A percentile compares a stretch with the other conserved stretches of the same genome.
phyloP scores from a whole-genome alignment of 148 eudicot species.

The Euryodendron excelsum region DNA sequence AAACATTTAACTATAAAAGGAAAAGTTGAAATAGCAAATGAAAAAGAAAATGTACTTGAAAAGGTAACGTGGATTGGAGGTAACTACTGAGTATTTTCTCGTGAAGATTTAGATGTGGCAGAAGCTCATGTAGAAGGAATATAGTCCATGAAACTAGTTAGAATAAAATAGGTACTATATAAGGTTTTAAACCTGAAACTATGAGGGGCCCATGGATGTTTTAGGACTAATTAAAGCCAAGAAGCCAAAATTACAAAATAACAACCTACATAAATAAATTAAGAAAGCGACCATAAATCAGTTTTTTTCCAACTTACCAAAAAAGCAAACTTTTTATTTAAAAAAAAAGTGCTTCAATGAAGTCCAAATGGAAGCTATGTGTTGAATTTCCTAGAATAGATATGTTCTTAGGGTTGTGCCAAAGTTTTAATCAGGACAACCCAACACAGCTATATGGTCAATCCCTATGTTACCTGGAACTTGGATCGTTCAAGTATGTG shows the following conservation, averaged over 20 bases:
- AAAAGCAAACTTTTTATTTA: too few species aligned
- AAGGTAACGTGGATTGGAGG: too few species aligned
- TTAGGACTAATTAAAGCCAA: neutral
- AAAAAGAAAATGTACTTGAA: too few species aligned
- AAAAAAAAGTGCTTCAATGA: neutral
- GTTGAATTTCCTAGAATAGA: neutral
- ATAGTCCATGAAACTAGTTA: neutral
- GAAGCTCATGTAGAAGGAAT: neutral
- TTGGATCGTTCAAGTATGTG: too few species aligned
- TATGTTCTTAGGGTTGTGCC: neutral
- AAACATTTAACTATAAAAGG: neutral
- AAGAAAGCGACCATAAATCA: neutral
- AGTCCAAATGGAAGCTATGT: neutral
- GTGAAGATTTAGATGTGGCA: neutral
- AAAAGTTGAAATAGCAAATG: neutral
- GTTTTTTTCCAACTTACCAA: too few species aligned
- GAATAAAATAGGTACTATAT: neutral
- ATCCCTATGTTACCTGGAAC: too few species aligned
- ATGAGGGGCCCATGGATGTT: neutral
- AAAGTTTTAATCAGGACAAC: neutral
- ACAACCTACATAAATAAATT: neutral
- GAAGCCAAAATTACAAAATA: neutral
- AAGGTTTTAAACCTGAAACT: neutral
- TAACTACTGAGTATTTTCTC: neutral
- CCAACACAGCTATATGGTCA: neutral